Evolutionary conservation across 2,329 filamentous ascomycete species (phyloP).

Genomic region (Curvularia sp.): DNA sequence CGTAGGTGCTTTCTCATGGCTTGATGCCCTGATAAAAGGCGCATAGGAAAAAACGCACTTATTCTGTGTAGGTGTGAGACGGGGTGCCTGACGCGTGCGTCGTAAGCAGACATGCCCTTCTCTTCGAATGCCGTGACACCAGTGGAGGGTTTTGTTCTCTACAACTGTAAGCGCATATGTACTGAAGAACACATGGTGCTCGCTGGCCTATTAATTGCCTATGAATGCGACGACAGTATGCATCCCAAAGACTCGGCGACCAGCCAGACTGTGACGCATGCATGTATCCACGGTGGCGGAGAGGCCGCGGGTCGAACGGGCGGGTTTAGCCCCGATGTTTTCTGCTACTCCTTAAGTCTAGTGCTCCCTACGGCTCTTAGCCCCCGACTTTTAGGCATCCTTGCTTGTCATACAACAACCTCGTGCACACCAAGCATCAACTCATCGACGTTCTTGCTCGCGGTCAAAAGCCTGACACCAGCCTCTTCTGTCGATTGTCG

Average conservation of each 20-base stretch:
- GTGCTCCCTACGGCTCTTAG: neutral
- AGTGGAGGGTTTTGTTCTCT: neutral
- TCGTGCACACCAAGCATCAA: neutral
- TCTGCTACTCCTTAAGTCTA: constrained; percentile 5
- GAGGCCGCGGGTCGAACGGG: neutral
- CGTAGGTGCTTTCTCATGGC: neutral
- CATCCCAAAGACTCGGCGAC: neutral
- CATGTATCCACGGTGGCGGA: neutral
- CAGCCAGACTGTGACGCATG: neutral
- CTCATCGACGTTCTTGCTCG: neutral
- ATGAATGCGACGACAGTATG: neutral
- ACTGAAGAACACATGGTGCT: neutral
- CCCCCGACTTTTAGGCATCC: constrained; percentile 11
- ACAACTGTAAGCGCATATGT: neutral
- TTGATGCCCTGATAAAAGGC: neutral
- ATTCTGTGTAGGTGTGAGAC: neutral
- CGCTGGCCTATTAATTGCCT: neutral
- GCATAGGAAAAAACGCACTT: neutral
- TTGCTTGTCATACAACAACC: constrained; percentile 5
- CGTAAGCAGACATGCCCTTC: neutral
- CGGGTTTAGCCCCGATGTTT: constrained; percentile 9
- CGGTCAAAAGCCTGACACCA: neutral
- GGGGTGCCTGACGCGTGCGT: constrained; percentile 2
- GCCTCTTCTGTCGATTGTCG: neutral
- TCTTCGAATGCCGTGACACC: neutral